Evolutionary conservation across 495 filamentous ascomycete species (phyloP).

Genomic region (Penicillium soppii): DNA sequence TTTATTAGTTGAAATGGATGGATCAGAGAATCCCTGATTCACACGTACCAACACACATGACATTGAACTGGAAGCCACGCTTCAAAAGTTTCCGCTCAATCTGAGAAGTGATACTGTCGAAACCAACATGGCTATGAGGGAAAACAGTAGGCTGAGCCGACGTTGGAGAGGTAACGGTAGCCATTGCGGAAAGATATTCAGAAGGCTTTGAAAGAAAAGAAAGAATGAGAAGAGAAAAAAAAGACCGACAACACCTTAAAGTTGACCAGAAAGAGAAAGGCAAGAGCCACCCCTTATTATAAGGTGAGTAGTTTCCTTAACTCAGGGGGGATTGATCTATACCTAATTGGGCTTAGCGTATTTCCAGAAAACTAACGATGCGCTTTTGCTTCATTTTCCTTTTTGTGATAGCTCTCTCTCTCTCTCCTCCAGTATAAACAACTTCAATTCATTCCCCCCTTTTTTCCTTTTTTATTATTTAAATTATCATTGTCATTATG

Average conservation of each 20-base stretch:
- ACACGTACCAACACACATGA: slow-evolving; percentile 96
- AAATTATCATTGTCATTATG: slow-evolving; percentile 11
- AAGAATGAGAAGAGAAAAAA: slow-evolving; percentile 18
- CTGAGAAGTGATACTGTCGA: slow-evolving; percentile 97
- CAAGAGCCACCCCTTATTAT: slow-evolving; percentile 36
- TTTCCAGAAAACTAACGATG: slow-evolving; percentile 23
- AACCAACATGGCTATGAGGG: slow-evolving; percentile 96
- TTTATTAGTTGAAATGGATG: no score
- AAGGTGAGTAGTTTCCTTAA: slow-evolving; percentile 35
- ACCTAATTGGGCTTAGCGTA: slow-evolving; percentile 32
- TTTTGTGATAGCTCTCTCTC: slow-evolving; percentile 8
- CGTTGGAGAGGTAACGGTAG: slow-evolving; percentile 49
- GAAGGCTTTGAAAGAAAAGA: slow-evolving; percentile 8
- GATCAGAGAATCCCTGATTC: not conserved
- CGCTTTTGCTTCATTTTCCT: slow-evolving; percentile 10
- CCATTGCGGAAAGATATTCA: slow-evolving; percentile 43
- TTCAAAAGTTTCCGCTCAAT: slow-evolving; percentile 99
- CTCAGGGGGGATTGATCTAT: slow-evolving; percentile 45
- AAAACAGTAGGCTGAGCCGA: slow-evolving; percentile 63
- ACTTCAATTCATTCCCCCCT: not conserved
- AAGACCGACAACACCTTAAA: slow-evolving; percentile 18
- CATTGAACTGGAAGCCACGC: slow-evolving; percentile 99
- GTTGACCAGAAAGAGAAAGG: slow-evolving; percentile 7
- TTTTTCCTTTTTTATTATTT: not conserved
- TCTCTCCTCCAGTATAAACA: no score